Conservation (phyloP, 495 filamentous ascomycete genomes). For the Lasiosphaeria hispida region DNA sequence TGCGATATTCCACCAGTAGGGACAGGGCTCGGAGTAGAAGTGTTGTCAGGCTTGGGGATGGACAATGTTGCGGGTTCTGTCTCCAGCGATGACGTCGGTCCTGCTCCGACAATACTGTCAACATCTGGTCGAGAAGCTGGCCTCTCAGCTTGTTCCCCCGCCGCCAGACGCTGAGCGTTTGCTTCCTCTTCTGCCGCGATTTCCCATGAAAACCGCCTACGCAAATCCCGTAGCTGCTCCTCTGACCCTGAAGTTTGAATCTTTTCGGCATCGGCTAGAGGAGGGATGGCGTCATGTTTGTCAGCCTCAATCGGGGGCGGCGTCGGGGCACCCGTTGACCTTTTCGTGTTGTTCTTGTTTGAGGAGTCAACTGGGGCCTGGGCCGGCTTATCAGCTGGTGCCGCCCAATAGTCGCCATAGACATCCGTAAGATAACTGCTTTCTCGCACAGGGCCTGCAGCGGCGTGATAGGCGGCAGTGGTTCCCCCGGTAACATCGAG, state of each 20-base stretch:
- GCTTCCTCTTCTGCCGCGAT: background rate
- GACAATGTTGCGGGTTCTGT: background rate
- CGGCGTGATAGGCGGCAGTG: conserved; percentile 24
- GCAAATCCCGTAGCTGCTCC: conserved; percentile 5
- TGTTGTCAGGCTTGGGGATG: conserved; percentile 1
- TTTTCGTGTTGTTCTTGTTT: no score
- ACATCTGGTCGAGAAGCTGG: conserved; percentile 11
- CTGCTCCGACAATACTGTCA: background rate
- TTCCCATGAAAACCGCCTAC: conserved; percentile 57
- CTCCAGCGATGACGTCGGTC: background rate
- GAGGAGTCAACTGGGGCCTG: background rate
- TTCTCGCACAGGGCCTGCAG: conserved; percentile 32
- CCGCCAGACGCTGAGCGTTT: background rate
- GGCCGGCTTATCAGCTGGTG: conserved; percentile 26
- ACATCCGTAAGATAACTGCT: conserved; percentile 46
- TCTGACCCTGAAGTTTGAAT: background rate
- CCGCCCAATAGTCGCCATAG: conserved; percentile 45
- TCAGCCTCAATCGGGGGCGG: background rate
- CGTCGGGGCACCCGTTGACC: no score
- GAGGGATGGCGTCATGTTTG: background rate
- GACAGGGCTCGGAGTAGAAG: background rate
- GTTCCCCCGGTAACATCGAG: conserved; percentile 7
- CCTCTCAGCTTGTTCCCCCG: conserved; percentile 9
- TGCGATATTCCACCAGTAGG: conserved; percentile 25
- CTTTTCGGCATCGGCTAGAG: background rate